Conservation (phyloP, 331 rosid species). For the Rhamnella rubrinervis region DNA sequence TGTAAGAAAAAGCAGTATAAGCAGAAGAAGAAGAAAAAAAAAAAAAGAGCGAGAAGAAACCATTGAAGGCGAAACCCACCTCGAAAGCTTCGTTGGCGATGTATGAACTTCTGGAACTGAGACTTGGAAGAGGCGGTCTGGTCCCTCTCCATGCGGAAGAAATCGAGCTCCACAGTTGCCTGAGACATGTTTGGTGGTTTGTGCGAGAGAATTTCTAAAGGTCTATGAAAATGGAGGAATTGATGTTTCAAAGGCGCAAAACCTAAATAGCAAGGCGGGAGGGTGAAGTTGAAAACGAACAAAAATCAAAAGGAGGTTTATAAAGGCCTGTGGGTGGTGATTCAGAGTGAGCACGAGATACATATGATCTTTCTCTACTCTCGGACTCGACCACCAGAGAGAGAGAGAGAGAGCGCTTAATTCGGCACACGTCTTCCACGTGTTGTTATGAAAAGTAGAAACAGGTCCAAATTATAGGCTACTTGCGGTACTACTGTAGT, state of each 20-base stretch:
- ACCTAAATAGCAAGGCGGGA: slow-evolving; percentile 9
- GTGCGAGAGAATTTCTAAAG: background rate
- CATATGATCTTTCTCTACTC: background rate
- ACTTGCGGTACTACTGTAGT: too few species aligned
- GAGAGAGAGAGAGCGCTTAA: too few species aligned
- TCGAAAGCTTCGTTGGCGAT: slow-evolving; percentile 41
- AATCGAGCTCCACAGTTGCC: slow-evolving; percentile 41
- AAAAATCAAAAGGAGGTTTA: background rate
- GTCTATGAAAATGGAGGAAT: background rate
- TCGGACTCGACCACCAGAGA: too few species aligned
- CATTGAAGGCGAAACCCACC: slow-evolving; percentile 4
- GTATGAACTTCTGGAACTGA: slow-evolving; percentile 46
- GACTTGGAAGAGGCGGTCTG: slow-evolving; percentile 25
- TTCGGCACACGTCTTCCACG: slow-evolving; percentile 37
- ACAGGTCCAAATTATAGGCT: background rate
- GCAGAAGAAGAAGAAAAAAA: background rate
- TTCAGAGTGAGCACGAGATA: slow-evolving; percentile 12
- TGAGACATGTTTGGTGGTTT: slow-evolving; percentile 18
- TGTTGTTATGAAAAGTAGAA: background rate
- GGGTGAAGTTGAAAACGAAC: background rate
- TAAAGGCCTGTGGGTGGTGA: background rate
- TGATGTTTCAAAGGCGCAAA: background rate
- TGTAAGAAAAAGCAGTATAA: background rate
- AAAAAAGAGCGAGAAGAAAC: background rate
- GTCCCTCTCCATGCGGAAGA: slow-evolving; percentile 34